Evolutionary conservation across 176 grass and related monocot species (phyloP).

Genomic region (Bothriochloa decipiens): DNA sequence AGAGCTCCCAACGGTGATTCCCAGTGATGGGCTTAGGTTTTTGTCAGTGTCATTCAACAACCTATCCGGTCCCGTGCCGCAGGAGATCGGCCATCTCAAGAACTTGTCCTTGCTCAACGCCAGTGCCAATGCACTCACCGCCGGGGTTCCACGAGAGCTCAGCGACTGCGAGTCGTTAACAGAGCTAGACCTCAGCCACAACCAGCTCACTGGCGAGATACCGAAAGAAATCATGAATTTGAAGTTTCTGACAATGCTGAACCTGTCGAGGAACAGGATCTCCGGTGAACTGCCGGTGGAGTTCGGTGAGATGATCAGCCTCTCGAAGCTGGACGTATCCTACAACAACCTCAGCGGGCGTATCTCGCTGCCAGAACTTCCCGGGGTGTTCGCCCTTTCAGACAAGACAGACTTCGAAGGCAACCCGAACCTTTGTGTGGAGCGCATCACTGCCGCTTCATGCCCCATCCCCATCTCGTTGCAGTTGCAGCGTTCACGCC

Average conservation of each 20-base stretch:
- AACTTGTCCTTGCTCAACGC: slow-evolving; percentile 58
- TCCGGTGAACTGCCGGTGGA: slow-evolving; percentile 55
- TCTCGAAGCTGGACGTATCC: slow-evolving; percentile 72
- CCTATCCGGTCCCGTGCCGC: slow-evolving; percentile 55
- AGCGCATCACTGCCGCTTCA: slow-evolving; percentile 5
- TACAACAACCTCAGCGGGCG: slow-evolving; percentile 59
- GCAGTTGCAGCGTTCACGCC: not conserved
- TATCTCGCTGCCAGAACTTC: slow-evolving; percentile 24
- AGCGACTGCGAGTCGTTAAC: slow-evolving; percentile 48
- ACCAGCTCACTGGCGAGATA: slow-evolving; percentile 61
- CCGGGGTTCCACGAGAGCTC: slow-evolving; percentile 52
- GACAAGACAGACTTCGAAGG: slow-evolving; percentile 46
- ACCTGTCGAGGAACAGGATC: slow-evolving; percentile 68
- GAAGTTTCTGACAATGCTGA: slow-evolving; percentile 55
- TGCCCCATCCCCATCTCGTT: not conserved
- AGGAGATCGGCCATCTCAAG: slow-evolving; percentile 55
- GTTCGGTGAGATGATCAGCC: slow-evolving; percentile 69
- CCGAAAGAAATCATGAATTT: slow-evolving; percentile 55
- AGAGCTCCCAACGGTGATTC: slow-evolving; percentile 48
- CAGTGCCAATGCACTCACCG: slow-evolving; percentile 63
- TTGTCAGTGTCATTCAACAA: slow-evolving; percentile 61
- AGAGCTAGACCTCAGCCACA: slow-evolving; percentile 69
- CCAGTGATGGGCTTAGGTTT: slow-evolving; percentile 27
- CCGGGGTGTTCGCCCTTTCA: slow-evolving; percentile 50
- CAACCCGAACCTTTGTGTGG: slow-evolving; percentile 61